Percentiles rank a stretch among this genome's conserved stretches.
Conservation (phyloP, 2,329 filamentous ascomycete genomes). For the Pyrenochaeta sp. region DNA sequence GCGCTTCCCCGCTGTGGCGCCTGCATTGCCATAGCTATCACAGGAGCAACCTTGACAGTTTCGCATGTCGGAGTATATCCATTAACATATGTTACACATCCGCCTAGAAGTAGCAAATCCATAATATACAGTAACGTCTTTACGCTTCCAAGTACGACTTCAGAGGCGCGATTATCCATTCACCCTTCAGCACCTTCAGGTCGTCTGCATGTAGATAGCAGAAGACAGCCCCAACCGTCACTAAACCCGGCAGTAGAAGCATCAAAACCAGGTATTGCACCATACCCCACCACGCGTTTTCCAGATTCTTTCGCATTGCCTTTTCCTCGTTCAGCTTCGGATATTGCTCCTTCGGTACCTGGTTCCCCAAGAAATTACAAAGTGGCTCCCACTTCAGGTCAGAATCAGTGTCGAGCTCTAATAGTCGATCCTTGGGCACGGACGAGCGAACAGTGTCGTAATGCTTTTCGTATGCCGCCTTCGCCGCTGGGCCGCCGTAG, state of each 20-base stretch:
- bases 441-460: slow-evolving; percentile 32
- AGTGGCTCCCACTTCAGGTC: slow-evolving; percentile 35
- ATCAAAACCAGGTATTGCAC: slow-evolving; percentile 29
- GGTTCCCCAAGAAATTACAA: slow-evolving; percentile 36
- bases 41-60: neutral
- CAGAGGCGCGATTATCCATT: slow-evolving; percentile 12
- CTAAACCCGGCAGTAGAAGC: slow-evolving; percentile 20
- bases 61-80: neutral
- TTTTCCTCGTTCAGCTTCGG: slow-evolving; percentile 32
- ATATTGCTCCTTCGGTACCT: slow-evolving; percentile 29
- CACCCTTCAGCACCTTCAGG: slow-evolving; percentile 19
- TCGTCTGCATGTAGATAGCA: slow-evolving; percentile 20
- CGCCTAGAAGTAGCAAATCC: no score
- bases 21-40: neutral
- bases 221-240: slow-evolving; percentile 8
- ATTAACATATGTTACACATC: neutral
- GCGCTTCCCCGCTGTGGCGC: neutral
- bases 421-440: slow-evolving; percentile 29
- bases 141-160: slow-evolving; percentile 21
- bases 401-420: slow-evolving; percentile 37
- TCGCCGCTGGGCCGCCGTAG: slow-evolving; percentile 29
- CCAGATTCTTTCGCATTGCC: slow-evolving; percentile 26
- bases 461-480: slow-evolving; percentile 33
- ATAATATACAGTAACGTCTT: no score
- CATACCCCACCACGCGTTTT: slow-evolving; percentile 32